Conservation (phyloP, 208 protist genomes). For the Trypanosoma cruzi region DNA sequence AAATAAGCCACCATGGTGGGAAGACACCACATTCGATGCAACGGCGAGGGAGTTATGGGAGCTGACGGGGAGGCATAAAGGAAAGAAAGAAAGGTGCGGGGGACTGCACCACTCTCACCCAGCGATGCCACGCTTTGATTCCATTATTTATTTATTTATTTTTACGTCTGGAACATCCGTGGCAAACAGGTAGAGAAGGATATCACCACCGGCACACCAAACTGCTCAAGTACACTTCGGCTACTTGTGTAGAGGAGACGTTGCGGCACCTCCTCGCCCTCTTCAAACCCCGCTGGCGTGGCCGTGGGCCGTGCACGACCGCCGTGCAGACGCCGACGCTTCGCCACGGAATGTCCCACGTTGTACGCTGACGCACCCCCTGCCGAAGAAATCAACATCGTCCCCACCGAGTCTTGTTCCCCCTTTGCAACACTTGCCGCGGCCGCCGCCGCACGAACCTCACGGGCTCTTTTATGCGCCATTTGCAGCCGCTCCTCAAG, state of each 20-base stretch:
- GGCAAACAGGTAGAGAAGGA: constrained; percentile 56
- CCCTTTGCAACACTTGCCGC: neutral
- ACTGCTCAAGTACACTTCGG: constrained; percentile 32
- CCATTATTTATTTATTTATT: too few species aligned
- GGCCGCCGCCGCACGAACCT: constrained; percentile 22
- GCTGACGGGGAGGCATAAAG: too few species aligned
- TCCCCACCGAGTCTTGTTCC: neutral
- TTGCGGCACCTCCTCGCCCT: constrained; percentile 27
- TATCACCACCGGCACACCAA: constrained; percentile 38
- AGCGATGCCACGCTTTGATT: neutral
- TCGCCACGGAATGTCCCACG: neutral
- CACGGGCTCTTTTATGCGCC: constrained; percentile 44
- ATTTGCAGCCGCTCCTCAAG: constrained; percentile 42
- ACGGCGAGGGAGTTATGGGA: too few species aligned
- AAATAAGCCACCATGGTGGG: too few species aligned
- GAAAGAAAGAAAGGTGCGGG: too few species aligned
- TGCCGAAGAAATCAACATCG: neutral
- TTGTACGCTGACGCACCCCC: constrained; percentile 4
- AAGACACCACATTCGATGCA: too few species aligned
- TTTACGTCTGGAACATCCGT: constrained; percentile 35
- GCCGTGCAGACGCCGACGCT: constrained; percentile 1
- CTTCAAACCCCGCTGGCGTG: neutral
- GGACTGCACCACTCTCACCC: too few species aligned
- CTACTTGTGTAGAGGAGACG: constrained; percentile 56
- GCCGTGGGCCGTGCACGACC: neutral